A percentile compares a stretch with the other conserved stretches of the same genome.
These are phyloP conservation scores for Nitzschia inconspicua DNA, from an alignment of 108 stramenopile genomes.

Conservation along the genomic window DNA sequence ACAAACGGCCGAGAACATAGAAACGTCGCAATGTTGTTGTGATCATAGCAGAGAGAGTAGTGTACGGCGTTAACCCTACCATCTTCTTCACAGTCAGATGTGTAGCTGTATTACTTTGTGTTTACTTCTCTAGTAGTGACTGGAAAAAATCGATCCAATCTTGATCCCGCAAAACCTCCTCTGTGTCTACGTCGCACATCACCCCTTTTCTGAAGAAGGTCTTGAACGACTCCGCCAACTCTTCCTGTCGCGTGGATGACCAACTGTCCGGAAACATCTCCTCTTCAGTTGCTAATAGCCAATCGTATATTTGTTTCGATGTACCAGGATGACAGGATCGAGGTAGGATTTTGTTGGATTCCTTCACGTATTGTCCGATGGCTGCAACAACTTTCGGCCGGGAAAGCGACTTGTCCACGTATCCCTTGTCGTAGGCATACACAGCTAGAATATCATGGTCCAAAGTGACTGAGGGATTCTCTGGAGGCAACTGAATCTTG, in stretches of 20 bases:
- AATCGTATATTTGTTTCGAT: background rate
- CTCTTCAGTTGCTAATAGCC: conserved; percentile 5
- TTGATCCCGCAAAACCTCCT: background rate
- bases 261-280: background rate
- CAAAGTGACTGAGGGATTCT: background rate
- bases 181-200: conserved; percentile 2
- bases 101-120: too few species aligned
- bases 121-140: background rate
- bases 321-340: background rate
- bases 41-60: too few species aligned
- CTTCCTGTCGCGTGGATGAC: background rate
- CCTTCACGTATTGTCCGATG: background rate
- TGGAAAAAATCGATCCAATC: conserved; percentile 9
- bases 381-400: background rate
- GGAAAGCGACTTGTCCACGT: background rate
- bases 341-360: conserved; percentile 4
- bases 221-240: background rate
- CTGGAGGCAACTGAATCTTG: background rate
- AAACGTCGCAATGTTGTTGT: too few species aligned
- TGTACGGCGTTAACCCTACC: too few species aligned
- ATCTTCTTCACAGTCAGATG: too few species aligned
- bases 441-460: conserved; percentile 11
- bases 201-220: background rate
- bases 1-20: too few species aligned
- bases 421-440: conserved; percentile 7